Evolutionary conservation across 2,329 filamentous ascomycete genomes (phyloP), one percentile per base, ranked within the genome.

Genomic region (Dactylellina cionopaga): DNA sequence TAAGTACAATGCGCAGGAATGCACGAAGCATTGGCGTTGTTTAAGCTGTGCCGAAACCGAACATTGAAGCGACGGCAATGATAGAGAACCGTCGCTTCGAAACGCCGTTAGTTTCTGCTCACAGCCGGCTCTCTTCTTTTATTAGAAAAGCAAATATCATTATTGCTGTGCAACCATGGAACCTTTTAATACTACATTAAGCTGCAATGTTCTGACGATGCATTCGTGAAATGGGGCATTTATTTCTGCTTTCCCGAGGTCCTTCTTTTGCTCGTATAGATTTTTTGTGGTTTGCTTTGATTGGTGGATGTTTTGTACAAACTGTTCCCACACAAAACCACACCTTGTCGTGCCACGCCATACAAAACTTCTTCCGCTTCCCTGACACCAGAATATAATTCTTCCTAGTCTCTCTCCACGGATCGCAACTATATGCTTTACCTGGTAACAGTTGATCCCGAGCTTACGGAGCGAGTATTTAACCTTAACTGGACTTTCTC

Each of bases 361-460:
- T 46, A 13, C 49, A 29, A 56, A 56, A 63, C 47, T 55, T 62
- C 58, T 44, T 66, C 62, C 62, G 62, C 62, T 66, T 56, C 62
- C 62, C 41, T 66, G 43, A 58, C 41, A 54, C 17, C 15, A 55
- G 51, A n/a, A 64, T 64, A 71, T 64, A 64, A 71, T 71, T 71
- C 44, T 63, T 70, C 65, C 62, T 66, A 51, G 62, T 44, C 41
- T 51, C 29, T 46, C 39, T 15, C 60, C 65, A 47, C 65, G 56
- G 65, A 56, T 70, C 65, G 65, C 58, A 62, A 63, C 51, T 49
- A 47, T 31, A 39, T 52, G 7, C 31, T 33, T 71, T 71, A 71
- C 66, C 66, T 52, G 66, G 66, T 71, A 71, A 71, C 66, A 58
- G 35, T n/a, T 58, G 66, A 63, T 55, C 51, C 58, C 62, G 51